Evolutionary conservation across 2,329 filamentous ascomycete genomes (phyloP).

Genomic region (Phoma sp.): DNA sequence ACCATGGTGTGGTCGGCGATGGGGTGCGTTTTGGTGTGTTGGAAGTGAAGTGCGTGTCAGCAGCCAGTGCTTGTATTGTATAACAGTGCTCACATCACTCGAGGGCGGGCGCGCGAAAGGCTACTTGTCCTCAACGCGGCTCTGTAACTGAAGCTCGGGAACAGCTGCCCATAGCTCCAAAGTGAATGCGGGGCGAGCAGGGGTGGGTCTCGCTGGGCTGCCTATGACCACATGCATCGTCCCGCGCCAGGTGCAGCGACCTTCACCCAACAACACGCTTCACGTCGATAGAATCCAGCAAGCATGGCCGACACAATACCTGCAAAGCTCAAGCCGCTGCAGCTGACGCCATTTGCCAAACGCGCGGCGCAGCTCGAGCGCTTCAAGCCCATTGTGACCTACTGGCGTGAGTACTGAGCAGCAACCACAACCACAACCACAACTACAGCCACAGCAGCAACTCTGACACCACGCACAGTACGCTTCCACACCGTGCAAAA

Average conservation of each 20-base stretch:
- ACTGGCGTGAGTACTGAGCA: slow-evolving; percentile 79
- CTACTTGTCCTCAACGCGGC: slow-evolving; percentile 31
- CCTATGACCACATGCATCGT: slow-evolving; percentile 15
- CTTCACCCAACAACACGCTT: not conserved
- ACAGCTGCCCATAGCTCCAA: slow-evolving; percentile 24
- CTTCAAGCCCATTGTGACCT: slow-evolving; percentile 85
- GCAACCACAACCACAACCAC: not conserved
- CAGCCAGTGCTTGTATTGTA: slow-evolving; percentile 20
- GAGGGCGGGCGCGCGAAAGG: slow-evolving; percentile 11
- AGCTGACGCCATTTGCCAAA: slow-evolving; percentile 82
- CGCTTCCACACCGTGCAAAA: slow-evolving; percentile 80
- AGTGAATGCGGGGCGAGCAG: slow-evolving; percentile 27
- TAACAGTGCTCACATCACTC: slow-evolving; percentile 26
- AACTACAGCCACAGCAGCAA: no score
- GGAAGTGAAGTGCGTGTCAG: slow-evolving; percentile 14
- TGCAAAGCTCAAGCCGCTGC: slow-evolving; percentile 75
- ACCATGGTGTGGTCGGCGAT: slow-evolving; percentile 38
- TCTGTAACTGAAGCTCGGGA: slow-evolving; percentile 20
- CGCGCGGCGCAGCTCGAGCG: slow-evolving; percentile 83
- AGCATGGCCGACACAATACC: slow-evolving; percentile 76
- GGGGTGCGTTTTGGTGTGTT: not conserved
- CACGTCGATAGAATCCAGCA: not conserved
- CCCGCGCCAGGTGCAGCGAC: not conserved
- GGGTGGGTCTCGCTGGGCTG: slow-evolving; percentile 4
- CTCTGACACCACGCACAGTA: slow-evolving; percentile 32